Evolutionary conservation across 2,329 filamentous ascomycete genomes (phyloP).

Genomic region (Penicillium sp.): DNA sequence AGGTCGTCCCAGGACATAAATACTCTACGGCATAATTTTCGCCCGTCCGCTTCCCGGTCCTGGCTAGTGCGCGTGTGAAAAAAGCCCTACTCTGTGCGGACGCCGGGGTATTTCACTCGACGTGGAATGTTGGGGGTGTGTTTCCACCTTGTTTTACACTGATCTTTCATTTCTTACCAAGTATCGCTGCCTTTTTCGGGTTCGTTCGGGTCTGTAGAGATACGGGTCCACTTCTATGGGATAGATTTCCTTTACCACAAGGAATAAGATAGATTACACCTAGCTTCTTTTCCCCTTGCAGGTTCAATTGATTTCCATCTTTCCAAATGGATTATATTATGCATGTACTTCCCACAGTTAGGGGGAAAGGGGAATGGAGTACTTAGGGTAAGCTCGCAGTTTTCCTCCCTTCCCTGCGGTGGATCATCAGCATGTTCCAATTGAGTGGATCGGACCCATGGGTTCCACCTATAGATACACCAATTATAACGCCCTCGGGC

Average conservation of each 20-base stretch:
- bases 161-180: slow-evolving; percentile 18
- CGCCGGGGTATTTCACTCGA: slow-evolving; percentile 19
- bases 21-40: slow-evolving; percentile 39
- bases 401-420: slow-evolving; percentile 19
- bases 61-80: slow-evolving; percentile 27
- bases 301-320: background rate
- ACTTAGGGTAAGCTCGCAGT: background rate
- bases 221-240: background rate
- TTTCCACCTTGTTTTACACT: slow-evolving; percentile 14
- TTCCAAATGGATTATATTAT: no score
- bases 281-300: slow-evolving; percentile 3
- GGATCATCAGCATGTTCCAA: slow-evolving; percentile 21
- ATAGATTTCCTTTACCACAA: background rate
- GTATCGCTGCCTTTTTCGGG: slow-evolving; percentile 14
- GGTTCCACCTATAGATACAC: background rate
- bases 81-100: slow-evolving; percentile 30
- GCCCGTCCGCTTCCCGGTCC: slow-evolving; percentile 31
- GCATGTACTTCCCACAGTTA: no score
- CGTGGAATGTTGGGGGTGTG: slow-evolving; percentile 20
- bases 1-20: slow-evolving; percentile 32
- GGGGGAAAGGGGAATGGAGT: background rate
- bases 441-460: slow-evolving; percentile 14
- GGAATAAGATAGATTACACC: background rate
- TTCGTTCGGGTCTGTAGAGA: slow-evolving; percentile 12
- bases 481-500: slow-evolving; percentile 16